phyloP scores from a whole-genome alignment of 371 early-diverging fungal species.

The Blastocladiella emersonii region DNA sequence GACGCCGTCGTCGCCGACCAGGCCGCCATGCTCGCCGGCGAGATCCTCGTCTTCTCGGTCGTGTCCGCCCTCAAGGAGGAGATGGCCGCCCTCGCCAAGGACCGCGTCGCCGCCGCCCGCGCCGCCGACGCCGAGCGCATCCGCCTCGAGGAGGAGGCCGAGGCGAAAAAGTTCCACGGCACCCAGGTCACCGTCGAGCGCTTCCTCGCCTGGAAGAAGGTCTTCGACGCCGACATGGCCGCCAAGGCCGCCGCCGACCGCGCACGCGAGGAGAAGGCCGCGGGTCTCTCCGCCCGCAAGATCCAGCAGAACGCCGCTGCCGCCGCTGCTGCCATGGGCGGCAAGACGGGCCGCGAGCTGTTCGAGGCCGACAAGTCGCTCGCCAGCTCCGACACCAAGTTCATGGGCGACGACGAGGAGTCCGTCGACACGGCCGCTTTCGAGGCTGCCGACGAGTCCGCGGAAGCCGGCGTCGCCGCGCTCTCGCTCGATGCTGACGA shows the following conservation, averaged over 20 bases:
- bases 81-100: conserved; percentile 42
- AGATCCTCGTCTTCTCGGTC: conserved; percentile 85
- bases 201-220: conserved; percentile 65
- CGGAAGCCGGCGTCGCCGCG: not conserved
- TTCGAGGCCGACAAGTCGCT: conserved; percentile 80
- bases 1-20: conserved; percentile 7
- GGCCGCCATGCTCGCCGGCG: conserved; percentile 69
- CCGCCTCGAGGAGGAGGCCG: conserved; percentile 60
- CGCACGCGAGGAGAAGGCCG: conserved; percentile 31
- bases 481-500: not conserved
- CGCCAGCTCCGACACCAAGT: conserved; percentile 64
- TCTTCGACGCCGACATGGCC: conserved; percentile 59
- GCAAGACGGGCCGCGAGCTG: conserved; percentile 67
- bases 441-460: not conserved
- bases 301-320: conserved; percentile 7
- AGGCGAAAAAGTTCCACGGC: conserved; percentile 62
- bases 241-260: conserved; percentile 39
- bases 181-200: conserved; percentile 65
- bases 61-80: conserved; percentile 60
- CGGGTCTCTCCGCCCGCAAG: conserved; percentile 8
- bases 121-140: conserved; percentile 39
- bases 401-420: conserved; percentile 45
- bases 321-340: conserved; percentile 17
- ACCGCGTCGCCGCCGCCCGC: conserved; percentile 34
- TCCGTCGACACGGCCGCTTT: not conserved